Percentiles rank a stretch among this genome's conserved stretches.
Conservation (phyloP, 2,329 filamentous ascomycete species). For the Drechslerella coelobrocha region DNA sequence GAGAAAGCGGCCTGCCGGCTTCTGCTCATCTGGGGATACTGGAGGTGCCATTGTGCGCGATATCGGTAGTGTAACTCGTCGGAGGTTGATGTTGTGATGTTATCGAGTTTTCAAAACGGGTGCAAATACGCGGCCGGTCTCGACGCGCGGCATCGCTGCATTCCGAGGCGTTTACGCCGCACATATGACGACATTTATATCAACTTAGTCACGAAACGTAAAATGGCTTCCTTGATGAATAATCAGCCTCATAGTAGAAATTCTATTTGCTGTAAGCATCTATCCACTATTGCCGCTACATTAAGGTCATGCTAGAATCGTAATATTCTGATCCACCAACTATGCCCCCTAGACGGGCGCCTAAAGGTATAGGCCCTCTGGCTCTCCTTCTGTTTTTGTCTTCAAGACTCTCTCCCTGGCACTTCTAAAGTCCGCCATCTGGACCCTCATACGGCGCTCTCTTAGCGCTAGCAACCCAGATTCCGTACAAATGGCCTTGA, state of each 20-base stretch:
- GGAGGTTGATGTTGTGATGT: neutral
- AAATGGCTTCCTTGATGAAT: too few relatives aligned
- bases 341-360: too few relatives aligned
- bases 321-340: slow-evolving; percentile 2
- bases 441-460: slow-evolving; percentile 95
- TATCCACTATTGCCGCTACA: slow-evolving; percentile 3
- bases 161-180: neutral
- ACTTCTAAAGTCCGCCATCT: slow-evolving; percentile 96
- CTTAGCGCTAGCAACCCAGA: slow-evolving; percentile 91
- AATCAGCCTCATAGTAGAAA: too few relatives aligned
- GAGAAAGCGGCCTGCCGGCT: neutral
- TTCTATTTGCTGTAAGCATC: too few relatives aligned
- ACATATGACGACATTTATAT: too few relatives aligned
- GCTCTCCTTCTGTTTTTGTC: slow-evolving; percentile 98
- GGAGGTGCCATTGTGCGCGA: slow-evolving; percentile 12
- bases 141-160: too few relatives aligned
- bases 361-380: slow-evolving; percentile 98
- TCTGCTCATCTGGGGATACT: neutral
- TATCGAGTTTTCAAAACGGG: neutral
- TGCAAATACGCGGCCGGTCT: slow-evolving; percentile 5
- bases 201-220: too few relatives aligned
- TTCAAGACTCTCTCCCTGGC: slow-evolving; percentile 93
- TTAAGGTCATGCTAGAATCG: slow-evolving; percentile 18
- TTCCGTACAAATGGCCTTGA: slow-evolving; percentile 98
- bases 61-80: neutral